Evolutionary conservation across 805 yeast genomes (phyloP), one percentile per base, ranked within the genome.

Genomic region (Zygoascus bituminiphila): DNA sequence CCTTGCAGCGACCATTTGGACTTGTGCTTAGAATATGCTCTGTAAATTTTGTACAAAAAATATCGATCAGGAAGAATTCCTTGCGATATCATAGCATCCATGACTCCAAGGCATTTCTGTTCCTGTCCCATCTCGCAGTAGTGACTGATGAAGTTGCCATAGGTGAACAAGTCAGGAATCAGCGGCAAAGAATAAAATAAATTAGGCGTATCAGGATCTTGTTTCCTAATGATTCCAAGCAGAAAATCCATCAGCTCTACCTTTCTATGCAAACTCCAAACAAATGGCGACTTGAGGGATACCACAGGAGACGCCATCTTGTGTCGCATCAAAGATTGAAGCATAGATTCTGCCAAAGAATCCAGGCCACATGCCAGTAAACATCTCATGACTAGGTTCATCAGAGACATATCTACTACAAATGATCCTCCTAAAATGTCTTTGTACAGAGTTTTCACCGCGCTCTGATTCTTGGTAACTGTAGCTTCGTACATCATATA

Each of bases 341-440:
- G 45, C 19, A 54, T 46, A 5, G 47, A 42, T 42, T 59, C 61
- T 1, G 68, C 44, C 3, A 17, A 14, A 6, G 35, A 15, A 15
- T 41, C 36, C n/a, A 41, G 53, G 8, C 59, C 57, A 38, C 55
- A 41, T 0, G 54, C 47, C 12, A 64, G 49, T 22, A 63, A 51
- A 5, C 52, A 42, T 12, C 47, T 37, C 50, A 63, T 42, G 41
- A 60, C 49, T 5, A 59, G 31, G 42, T 57, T 55, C 48, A 65
- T 20, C 17, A 60, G 47, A 3, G 52, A 35, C 19, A 54, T 55
- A 44, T 65, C 69, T 5, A 61, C 44, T 5, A 63, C 51, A 41
- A 51, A 53, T 2, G 57, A 51, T 2, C 52, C 42, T 22, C 53
- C 44, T 14, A 47, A 46, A 36, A 63, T 50, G 22, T 51, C 54